Evolutionary conservation across 73 alveolate genomes (phyloP), one percentile per base, ranked within the genome.

Genomic region (Paramecium sexaurelia): DNA sequence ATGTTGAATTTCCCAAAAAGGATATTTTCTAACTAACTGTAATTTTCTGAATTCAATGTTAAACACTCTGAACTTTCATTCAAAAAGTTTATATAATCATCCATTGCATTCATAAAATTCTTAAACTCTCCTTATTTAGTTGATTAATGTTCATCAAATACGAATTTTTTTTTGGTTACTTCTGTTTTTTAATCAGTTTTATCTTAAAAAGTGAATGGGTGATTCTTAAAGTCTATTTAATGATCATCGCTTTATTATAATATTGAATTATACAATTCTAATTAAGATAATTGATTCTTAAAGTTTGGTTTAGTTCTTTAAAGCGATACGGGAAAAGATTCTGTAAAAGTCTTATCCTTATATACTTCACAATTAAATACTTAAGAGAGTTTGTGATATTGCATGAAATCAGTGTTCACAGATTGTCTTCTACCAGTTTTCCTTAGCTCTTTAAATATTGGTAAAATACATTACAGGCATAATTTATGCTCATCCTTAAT

Each of bases 401-500:
- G 55, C 43, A 40, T 35, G 35, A 71, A 71, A n/a, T 71, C 56
- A 0, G 29, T 37, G 26, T 71, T 71, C 15, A 71, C 86, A 27
- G 86, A 71, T 35, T 32, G 56, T 71, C 86, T 36, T 17, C 90
- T 37, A 11, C 75, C 40, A 41, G 43, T 32, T 41, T 45, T 39
- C 45, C 90, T 78, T 43, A 78, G 24, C 22, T 78, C 90, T 78
- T 40, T 40, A 39, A 51, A 51, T 51, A 51, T 19, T 24, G 43
- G 2, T 24, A 41, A 22, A 41, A 78, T 17, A 78, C 24, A 41
- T 78, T 61, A 61, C 83, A 61, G 26, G 90, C 90, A 43, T 78
- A 78, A 33, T 78, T 78, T 27, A 78, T 78, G 55, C 90, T 78
- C 90, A 78, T 78, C 47, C 83, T 61, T 61, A 61, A 61, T 61